These are phyloP conservation scores for Xylariaceae sp. DNA, from an alignment of 2,329 filamentous ascomycete genomes.

Conservation along the genomic window DNA sequence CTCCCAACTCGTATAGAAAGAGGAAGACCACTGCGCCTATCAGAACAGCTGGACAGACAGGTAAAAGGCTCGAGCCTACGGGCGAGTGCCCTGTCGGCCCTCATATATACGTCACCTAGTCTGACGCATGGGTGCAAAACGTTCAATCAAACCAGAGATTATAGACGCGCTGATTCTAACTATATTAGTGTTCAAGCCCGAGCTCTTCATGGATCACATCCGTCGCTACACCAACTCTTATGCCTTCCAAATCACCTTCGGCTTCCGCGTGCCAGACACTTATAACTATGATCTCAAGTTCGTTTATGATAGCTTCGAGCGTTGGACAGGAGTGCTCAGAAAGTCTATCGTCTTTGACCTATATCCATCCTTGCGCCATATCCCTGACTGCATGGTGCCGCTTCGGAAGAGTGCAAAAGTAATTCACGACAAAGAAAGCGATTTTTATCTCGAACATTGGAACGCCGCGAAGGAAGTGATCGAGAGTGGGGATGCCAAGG, in stretches of 20 bases:
- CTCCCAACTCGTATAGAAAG: too few species aligned
- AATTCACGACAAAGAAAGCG: background rate
- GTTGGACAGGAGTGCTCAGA: background rate
- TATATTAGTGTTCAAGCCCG: background rate
- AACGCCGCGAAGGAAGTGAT: background rate
- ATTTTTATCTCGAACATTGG: background rate
- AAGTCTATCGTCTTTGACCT: background rate
- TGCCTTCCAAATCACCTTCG: background rate
- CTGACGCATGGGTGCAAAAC: background rate
- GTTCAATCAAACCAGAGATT: background rate
- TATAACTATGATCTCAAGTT: background rate
- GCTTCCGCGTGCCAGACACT: background rate
- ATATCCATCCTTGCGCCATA: background rate
- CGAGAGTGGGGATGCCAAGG: background rate
- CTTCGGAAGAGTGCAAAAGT: background rate
- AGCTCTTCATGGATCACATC: background rate
- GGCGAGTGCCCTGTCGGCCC: background rate
- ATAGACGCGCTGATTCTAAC: background rate
- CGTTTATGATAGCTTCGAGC: background rate
- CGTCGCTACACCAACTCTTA: background rate
- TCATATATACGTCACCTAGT: too few species aligned
- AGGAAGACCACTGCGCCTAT: too few species aligned
- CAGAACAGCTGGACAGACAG: too few species aligned
- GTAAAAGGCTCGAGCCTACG: too few species aligned
- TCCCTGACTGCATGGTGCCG: background rate